Conservation (phyloP, 345 rosid species). For the Angophora floribunda region DNA sequence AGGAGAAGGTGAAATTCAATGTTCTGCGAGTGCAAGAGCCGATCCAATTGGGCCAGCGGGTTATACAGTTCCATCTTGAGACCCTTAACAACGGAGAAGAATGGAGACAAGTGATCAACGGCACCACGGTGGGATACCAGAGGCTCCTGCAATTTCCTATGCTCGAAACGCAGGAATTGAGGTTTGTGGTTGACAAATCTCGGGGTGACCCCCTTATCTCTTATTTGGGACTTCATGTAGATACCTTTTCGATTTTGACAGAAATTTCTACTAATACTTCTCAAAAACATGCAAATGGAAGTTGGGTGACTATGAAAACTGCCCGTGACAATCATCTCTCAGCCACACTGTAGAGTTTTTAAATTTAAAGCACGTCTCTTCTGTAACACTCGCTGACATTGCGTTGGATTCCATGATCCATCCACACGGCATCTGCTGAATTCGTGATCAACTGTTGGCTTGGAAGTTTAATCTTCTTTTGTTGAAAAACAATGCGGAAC, state of each 20-base stretch:
- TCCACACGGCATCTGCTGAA: neutral
- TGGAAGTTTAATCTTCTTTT: neutral
- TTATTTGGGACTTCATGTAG: conserved; percentile 53
- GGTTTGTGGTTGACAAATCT: conserved; percentile 49
- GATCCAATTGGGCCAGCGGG: conserved; percentile 83
- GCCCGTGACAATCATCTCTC: neutral
- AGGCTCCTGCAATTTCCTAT: conserved; percentile 52
- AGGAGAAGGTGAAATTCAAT: conserved; percentile 45
- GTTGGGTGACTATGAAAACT: conserved; percentile 10
- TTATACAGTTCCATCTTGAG: conserved; percentile 51
- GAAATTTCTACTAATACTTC: conserved; percentile 1
- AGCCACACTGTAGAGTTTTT: neutral
- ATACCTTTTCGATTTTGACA: conserved; percentile 20
- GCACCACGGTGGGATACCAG: conserved; percentile 73
- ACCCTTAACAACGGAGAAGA: conserved; percentile 10
- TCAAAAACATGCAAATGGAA: neutral
- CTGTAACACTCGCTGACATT: neutral
- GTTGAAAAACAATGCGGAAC: neutral
- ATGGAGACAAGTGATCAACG: conserved; percentile 50
- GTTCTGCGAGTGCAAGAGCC: conserved; percentile 74
- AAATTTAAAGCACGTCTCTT: neutral
- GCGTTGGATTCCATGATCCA: neutral
- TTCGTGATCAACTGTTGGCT: neutral
- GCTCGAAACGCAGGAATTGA: conserved; percentile 32
- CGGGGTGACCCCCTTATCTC: conserved; percentile 80